Evolutionary conservation across 1,139 yeast species (phyloP).

Genomic region (Yamadazyma blattariae): DNA sequence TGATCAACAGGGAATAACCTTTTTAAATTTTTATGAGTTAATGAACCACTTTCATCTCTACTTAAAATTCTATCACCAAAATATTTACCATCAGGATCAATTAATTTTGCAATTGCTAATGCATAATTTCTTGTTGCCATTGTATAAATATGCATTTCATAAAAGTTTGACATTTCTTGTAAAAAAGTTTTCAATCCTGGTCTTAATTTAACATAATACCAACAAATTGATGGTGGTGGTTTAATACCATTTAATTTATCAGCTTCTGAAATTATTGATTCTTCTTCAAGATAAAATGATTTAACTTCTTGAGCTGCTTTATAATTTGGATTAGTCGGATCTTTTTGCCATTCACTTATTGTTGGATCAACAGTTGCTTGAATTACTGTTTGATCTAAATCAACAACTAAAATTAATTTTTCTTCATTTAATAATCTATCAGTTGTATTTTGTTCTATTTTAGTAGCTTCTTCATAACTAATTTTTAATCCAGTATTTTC

Average conservation of each 20-base stretch:
- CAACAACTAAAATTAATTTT: constrained; percentile 87
- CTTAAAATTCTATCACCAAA: constrained; percentile 91
- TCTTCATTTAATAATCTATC: constrained; percentile 57
- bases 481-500: constrained; percentile 85
- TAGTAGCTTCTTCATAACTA: constrained; percentile 80
- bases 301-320: constrained; percentile 80
- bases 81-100: constrained; percentile 83
- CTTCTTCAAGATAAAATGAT: constrained; percentile 76
- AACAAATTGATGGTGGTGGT: constrained; percentile 58
- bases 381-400: constrained; percentile 93
- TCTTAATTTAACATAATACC: constrained; percentile 90
- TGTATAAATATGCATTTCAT: constrained; percentile 93
- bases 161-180: constrained; percentile 56
- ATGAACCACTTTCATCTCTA: constrained; percentile 91
- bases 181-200: constrained; percentile 83
- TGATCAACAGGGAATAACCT: constrained; percentile 94
- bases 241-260: constrained; percentile 50
- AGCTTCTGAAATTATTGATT: constrained; percentile 56
- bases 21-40: constrained; percentile 84
- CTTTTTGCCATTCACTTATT: constrained; percentile 93
- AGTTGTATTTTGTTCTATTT: constrained; percentile 70
- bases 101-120: constrained; percentile 79
- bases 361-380: constrained; percentile 99
- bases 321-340: constrained; percentile 80
- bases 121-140: constrained; percentile 99